A percentile compares a stretch with the other conserved stretches of the same genome.
Evolutionary conservation across 345 rosid species (phyloP).

Genomic region (Fremontodendron californicum): DNA sequence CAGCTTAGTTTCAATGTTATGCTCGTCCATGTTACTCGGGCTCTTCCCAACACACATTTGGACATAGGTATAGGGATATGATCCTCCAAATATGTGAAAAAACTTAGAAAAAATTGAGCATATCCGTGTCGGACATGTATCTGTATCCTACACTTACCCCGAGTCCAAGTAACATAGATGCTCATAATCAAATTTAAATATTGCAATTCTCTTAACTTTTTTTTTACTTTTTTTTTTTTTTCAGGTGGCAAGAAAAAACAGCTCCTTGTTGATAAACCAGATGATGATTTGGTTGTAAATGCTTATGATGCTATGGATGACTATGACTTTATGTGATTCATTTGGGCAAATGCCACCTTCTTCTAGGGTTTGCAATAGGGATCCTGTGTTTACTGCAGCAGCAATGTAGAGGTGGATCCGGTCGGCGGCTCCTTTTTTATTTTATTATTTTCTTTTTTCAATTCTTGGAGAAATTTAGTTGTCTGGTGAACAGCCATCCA

Average conservation of each 20-base stretch:
- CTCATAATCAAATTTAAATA: not conserved
- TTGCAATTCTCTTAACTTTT: not conserved
- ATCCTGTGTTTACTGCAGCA: not conserved
- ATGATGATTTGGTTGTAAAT: conserved; percentile 57
- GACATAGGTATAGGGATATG: no score
- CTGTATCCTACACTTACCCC: no score
- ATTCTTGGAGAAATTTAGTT: conserved; percentile 13
- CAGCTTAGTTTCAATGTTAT: not conserved
- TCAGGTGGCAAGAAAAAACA: conserved; percentile 82
- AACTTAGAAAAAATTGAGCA: no score
- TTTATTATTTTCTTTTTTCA: not conserved
- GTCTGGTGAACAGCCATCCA: not conserved
- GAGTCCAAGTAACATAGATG: no score
- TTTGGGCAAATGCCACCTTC: conserved; percentile 4
- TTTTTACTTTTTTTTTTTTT: not conserved
- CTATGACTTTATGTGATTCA: conserved; percentile 74
- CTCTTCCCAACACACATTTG: no score
- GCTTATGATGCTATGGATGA: conserved; percentile 64
- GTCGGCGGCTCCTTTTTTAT: not conserved
- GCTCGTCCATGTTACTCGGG: no score
- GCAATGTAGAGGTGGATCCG: not conserved
- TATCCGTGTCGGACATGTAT: no score
- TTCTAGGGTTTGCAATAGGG: conserved; percentile 7
- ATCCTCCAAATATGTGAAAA: no score
- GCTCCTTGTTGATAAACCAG: conserved; percentile 66